phyloP scores from a whole-genome alignment of 2,329 filamentous ascomycete genomes.

The Botryosphaeria dothidea region DNA sequence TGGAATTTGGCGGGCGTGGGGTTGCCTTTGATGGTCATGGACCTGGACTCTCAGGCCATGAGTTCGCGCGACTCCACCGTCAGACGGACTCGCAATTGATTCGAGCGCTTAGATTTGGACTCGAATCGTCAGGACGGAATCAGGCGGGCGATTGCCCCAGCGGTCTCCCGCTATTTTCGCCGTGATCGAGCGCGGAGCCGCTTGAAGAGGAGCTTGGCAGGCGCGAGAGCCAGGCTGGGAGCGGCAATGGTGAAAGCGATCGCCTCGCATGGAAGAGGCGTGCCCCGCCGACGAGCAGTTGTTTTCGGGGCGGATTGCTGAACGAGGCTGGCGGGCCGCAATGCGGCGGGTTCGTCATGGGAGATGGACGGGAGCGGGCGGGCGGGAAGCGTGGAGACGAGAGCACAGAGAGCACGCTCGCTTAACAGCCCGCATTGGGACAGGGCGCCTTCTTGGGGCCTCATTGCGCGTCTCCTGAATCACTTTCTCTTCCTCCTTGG shows the following conservation, averaged over 20 bases:
- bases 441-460: neutral
- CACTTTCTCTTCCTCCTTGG: neutral
- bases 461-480: constrained; percentile 8
- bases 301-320: neutral
- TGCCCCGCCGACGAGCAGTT: neutral
- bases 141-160: neutral
- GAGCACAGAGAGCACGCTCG: neutral
- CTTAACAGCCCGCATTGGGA: neutral
- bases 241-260: neutral
- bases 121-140: neutral
- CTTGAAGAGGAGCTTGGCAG: neutral
- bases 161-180: neutral
- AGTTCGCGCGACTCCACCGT: neutral
- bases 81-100: constrained; percentile 8
- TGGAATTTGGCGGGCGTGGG: neutral
- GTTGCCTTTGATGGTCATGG: neutral
- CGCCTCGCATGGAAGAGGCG: constrained; percentile 7
- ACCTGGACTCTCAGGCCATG: neutral
- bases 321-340: neutral
- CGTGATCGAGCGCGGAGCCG: neutral
- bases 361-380: constrained; percentile 9
- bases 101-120: neutral
- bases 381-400: constrained; percentile 3
- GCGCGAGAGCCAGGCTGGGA: neutral
- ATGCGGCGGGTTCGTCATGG: neutral